These are phyloP conservation scores for Ceratobasidium papillatum DNA, from an alignment of 1,284 basidiomycete species.

Conservation along the genomic window DNA sequence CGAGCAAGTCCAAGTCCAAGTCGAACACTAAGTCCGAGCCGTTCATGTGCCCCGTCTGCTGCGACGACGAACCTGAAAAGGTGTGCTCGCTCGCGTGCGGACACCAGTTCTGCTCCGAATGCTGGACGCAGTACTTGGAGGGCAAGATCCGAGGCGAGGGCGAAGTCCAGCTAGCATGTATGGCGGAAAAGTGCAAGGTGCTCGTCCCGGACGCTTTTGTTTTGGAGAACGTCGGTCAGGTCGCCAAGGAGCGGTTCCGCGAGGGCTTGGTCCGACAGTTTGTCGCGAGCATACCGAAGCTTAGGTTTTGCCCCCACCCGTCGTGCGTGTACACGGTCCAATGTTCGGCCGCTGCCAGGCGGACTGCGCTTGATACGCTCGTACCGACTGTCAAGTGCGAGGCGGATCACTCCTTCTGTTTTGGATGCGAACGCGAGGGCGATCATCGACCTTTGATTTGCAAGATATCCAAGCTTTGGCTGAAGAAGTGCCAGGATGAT, in stretches of 20 bases:
- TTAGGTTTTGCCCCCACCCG: conserved; percentile 94
- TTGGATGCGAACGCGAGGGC: conserved; percentile 84
- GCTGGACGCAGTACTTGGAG: conserved; percentile 86
- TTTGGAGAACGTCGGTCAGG: conserved; percentile 38
- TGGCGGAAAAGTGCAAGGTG: conserved; percentile 88
- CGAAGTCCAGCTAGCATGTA: conserved; percentile 89
- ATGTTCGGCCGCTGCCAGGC: conserved; percentile 78
- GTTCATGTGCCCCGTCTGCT: conserved; percentile 92
- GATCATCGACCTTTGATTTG: conserved; percentile 95
- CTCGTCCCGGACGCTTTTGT: conserved; percentile 76
- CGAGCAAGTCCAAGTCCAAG: conserved; percentile 46
- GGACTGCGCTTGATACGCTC: conserved; percentile 75
- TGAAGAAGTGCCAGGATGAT: conserved; percentile 97
- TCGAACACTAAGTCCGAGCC: conserved; percentile 55
- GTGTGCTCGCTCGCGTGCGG: conserved; percentile 75
- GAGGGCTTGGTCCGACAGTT: conserved; percentile 90
- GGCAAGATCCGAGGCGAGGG: conserved; percentile 92
- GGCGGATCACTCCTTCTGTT: conserved; percentile 83
- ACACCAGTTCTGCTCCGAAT: conserved; percentile 84
- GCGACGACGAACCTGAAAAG: conserved; percentile 73
- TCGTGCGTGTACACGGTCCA: conserved; percentile 88
- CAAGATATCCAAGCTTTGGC: conserved; percentile 88
- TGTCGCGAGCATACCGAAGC: conserved; percentile 82
- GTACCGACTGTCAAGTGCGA: conserved; percentile 91
- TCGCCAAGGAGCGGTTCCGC: conserved; percentile 55